Base-by-base conservation (phyloP, 2,329 filamentous ascomycete species). In the Coniella vitis region DNA sequence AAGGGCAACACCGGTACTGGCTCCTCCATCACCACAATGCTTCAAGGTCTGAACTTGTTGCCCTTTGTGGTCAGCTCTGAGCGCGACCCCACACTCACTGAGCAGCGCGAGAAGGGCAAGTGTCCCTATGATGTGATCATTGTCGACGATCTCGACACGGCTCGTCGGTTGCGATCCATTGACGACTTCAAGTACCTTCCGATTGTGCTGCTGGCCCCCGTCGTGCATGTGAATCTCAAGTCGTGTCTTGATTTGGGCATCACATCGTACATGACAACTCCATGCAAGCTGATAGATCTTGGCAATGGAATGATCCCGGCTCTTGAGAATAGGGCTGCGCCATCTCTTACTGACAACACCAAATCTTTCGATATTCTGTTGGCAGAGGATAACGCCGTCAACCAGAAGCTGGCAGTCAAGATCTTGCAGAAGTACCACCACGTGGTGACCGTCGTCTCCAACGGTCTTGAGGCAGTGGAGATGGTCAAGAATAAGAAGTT, bases 201-300 rank as follows among this genome's bases (percentile, higher is more conserved):
- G 2, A 90, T 98, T 56, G 91, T 98, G 38, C 79, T 97, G 53
- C 71, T 97, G 39, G 93, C 90, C 38, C 90, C 91, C 0, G 75
- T 89, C 32, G 90, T 97, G 12, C 87, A 90, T 53, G 89, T 97
- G 57, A 94, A 84, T 65, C 76, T 98, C 58, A 95, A 95, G 71
- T 93, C 89, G 3, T 93, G 91, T 51, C 72, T 97, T 52, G 93
- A 97, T 64, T 78, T 97, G 55, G 91, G 93, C 55, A 95, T 98
- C 58, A 94, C 90, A n/a, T 96, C 90, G 44, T 97, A 96, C 68
- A 96, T 97, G 90, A 97, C 93, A 2, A 95, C 90, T 14, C 93
- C 93, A 8, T 97, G 93, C 69, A 79, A 91, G 61, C 81, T 91
- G 4, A 95, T 96, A 55, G 93, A 98, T 65, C 73, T 98, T 51